Conservation (phyloP, 2,329 filamentous ascomycete genomes). For the Teratosphaeria gauchensis region DNA sequence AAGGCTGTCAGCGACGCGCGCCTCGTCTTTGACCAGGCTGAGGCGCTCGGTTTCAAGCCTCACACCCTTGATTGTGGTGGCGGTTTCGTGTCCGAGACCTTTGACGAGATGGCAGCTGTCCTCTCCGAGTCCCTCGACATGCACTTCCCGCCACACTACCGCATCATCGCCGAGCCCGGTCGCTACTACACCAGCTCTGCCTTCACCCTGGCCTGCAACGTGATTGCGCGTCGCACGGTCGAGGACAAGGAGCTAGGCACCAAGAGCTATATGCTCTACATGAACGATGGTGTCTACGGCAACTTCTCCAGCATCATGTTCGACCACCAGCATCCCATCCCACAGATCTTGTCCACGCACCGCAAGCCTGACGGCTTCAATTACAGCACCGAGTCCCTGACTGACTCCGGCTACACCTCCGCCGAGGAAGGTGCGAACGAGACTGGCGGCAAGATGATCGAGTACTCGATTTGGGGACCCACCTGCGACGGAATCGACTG, state of each 20-base stretch:
- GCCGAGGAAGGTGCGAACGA: conserved; percentile 34
- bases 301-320: conserved; percentile 99
- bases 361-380: conserved; percentile 21
- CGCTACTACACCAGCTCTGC: conserved; percentile 91
- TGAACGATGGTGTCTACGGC: conserved; percentile 96
- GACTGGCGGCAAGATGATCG: conserved; percentile 37
- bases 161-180: conserved; percentile 90
- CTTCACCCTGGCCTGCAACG: conserved; percentile 89
- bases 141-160: conserved; percentile 75
- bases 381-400: conserved; percentile 19
- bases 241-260: conserved; percentile 55
- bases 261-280: conserved; percentile 87
- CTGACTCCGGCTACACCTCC: conserved; percentile 26
- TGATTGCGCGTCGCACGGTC: conserved; percentile 89
- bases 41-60: conserved; percentile 64
- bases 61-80: conserved; percentile 89
- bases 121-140: conserved; percentile 72
- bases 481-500: conserved; percentile 97
- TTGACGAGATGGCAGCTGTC: conserved; percentile 79
- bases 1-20: conserved; percentile 88
- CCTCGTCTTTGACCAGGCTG: conserved; percentile 76
- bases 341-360: conserved; percentile 55
- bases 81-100: conserved; percentile 83
- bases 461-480: conserved; percentile 96
- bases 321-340: conserved; percentile 86